Evolutionary conservation across 1,284 basidiomycete species (phyloP).

Genomic region (Cutaneotrichosporon sp.): DNA sequence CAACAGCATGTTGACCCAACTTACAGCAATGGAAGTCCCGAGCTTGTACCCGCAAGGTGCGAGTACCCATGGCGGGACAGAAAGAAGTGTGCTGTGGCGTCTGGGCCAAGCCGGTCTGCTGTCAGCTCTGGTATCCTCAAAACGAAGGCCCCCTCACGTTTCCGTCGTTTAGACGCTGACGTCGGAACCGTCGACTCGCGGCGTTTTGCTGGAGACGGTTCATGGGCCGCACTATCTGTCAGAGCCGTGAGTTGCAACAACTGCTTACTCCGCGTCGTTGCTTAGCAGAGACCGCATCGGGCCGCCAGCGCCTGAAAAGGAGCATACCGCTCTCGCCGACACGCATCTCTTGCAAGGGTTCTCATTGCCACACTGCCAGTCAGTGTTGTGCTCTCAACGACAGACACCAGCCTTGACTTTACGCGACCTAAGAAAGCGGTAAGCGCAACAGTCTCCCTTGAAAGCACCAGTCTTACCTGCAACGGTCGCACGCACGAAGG

Average conservation of each 20-base stretch:
- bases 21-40: slow-evolving; percentile 14
- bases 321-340: slow-evolving; percentile 3
- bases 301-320: slow-evolving; percentile 2
- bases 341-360: slow-evolving; percentile 9
- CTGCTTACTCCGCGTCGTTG: slow-evolving; percentile 1
- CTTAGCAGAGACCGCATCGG: not conserved
- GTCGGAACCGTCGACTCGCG: not conserved
- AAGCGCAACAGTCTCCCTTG: too few relatives aligned
- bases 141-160: not conserved
- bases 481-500: slow-evolving; percentile 9
- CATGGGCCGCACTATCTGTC: too few relatives aligned
- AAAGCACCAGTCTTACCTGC: slow-evolving; percentile 1
- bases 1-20: too few relatives aligned
- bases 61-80: slow-evolving; percentile 5
- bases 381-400: not conserved
- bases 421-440: not conserved
- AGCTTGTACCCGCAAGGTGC: slow-evolving; percentile 11
- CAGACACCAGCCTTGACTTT: slow-evolving; percentile 5
- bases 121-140: too few relatives aligned
- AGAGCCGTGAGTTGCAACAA: not conserved
- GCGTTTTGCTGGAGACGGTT: too few relatives aligned
- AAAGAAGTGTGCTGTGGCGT: slow-evolving; percentile 6
- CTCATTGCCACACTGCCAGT: slow-evolving; percentile 8
- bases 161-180: not conserved
- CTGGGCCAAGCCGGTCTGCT: not conserved